Conservation (phyloP, 441 rosid genomes). For the Gossypium laxum region DNA sequence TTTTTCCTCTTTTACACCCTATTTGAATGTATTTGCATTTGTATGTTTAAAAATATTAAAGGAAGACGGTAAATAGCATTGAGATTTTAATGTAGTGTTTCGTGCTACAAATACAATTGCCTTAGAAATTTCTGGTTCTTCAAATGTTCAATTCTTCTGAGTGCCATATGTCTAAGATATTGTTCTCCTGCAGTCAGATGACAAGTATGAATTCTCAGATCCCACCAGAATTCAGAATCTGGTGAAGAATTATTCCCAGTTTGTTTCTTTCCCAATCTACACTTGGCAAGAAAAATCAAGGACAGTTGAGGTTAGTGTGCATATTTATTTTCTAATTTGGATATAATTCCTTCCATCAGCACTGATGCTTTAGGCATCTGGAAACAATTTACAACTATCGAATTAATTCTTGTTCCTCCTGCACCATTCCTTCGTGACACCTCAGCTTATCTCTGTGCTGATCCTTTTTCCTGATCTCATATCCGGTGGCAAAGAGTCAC, state of each 20-base stretch:
- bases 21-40: background rate
- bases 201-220: constrained; percentile 81
- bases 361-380: background rate
- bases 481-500: background rate
- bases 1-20: background rate
- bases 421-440: background rate
- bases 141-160: background rate
- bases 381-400: background rate
- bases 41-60: background rate
- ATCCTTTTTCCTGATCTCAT: background rate
- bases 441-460: background rate
- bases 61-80: background rate
- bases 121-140: background rate
- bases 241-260: constrained; percentile 93
- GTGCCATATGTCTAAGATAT: background rate
- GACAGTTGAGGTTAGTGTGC: constrained; percentile 63
- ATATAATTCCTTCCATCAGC: background rate
- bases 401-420: background rate
- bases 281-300: constrained; percentile 93
- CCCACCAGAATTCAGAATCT: constrained; percentile 63
- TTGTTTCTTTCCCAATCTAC: constrained; percentile 93
- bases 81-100: background rate
- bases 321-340: background rate
- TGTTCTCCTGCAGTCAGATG: constrained; percentile 57
- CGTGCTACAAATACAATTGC: background rate